These are phyloP conservation scores for Suhomyces bribrorum DNA, from an alignment of 1,139 yeast genomes.

Conservation along the genomic window DNA sequence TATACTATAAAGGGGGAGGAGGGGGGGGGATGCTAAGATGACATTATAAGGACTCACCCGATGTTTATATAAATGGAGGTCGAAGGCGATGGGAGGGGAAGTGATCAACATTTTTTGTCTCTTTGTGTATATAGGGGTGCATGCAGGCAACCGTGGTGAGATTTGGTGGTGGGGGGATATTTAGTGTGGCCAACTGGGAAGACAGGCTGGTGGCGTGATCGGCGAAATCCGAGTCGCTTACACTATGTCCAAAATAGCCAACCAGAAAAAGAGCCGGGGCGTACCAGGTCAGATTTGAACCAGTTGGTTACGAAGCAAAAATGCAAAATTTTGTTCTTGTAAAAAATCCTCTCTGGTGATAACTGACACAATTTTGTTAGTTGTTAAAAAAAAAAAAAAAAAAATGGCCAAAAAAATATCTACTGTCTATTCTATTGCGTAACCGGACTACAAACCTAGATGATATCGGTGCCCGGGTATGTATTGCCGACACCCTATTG, in stretches of 20 bases:
- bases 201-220: constrained; percentile 9
- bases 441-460: too few species aligned
- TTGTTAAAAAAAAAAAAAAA: too few species aligned
- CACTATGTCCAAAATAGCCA: not conserved
- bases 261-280: not conserved
- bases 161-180: constrained; percentile 4
- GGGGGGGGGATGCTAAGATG: not conserved
- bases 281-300: too few species aligned
- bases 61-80: constrained; percentile 9
- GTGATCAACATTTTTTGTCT: constrained; percentile 13
- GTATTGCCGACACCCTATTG: not conserved
- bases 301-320: too few species aligned
- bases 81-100: constrained; percentile 11
- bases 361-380: too few species aligned
- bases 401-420: too few species aligned
- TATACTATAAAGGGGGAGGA: too few species aligned
- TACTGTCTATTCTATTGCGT: too few species aligned
- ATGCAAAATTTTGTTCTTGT: too few species aligned
- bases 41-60: not conserved
- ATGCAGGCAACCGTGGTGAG: constrained; percentile 11
- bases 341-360: too few species aligned
- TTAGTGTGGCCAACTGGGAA: not conserved
- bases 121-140: constrained; percentile 12
- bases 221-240: not conserved
- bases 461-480: too few species aligned